These are phyloP conservation scores for Tolypocladium album DNA, from an alignment of 2,329 filamentous ascomycete genomes.

Conservation along the genomic window DNA sequence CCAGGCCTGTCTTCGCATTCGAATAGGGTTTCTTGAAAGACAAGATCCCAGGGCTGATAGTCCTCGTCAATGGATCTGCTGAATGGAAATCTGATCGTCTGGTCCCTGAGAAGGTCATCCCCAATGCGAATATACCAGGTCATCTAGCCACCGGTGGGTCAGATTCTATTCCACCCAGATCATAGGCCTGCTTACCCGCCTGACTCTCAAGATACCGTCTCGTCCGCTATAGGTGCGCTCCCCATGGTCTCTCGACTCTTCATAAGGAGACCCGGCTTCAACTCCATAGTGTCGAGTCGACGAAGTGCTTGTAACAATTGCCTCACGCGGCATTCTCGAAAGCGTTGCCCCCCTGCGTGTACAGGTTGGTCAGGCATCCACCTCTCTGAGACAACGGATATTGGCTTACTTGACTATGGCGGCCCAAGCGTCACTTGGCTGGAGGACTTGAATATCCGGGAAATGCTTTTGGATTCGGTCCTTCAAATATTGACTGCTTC, in stretches of 20 bases:
- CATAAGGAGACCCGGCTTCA: neutral
- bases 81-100: neutral
- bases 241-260: neutral
- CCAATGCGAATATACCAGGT: neutral
- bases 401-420: neutral
- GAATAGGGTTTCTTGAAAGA: neutral
- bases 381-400: neutral
- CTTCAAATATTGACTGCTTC: neutral
- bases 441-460: neutral
- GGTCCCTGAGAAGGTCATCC: neutral
- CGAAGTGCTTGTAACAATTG: neutral
- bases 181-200: neutral
- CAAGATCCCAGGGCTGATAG: neutral
- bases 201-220: neutral
- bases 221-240: neutral
- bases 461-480: neutral
- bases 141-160: neutral
- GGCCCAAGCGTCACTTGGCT: neutral
- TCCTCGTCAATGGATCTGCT: neutral
- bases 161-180: neutral
- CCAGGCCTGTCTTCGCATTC: neutral
- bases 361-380: neutral
- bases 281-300: neutral
- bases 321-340: neutral
- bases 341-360: neutral